Evolutionary conservation across 176 grass and related monocot genomes (phyloP), one percentile per base, ranked within the genome.

Genomic region (Raddia distichophylla): DNA sequence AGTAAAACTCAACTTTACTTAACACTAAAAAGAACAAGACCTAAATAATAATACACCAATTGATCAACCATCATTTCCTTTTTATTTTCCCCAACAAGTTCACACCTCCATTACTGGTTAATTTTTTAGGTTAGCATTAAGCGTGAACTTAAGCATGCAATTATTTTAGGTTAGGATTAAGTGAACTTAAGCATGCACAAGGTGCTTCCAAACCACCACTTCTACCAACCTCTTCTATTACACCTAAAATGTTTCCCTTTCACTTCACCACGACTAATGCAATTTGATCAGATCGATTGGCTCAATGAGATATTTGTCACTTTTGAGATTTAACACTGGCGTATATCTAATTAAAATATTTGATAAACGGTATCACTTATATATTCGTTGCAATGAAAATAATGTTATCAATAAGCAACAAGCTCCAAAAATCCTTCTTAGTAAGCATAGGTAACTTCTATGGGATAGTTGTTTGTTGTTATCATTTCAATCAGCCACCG

Each of bases 401-500:
- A 1, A 40, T 40, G 4, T 40, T 18, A 70, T 35, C 15, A 16
- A 69, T 32, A n/a, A 19, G 11, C 14, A 6, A 34, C 2, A 72
- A 71, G 0, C 15, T 20, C 34, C 14, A 63, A 74, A 58, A 58
- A n/a, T 8, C 2, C 7, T 19, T 58, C 55, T 9, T 58, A 58
- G 53, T 55, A 55, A 18, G 5, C 53, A 55, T 55, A 55, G 53
- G 7, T 18, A 55, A 17, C 3, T 19, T 18, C 3, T 8, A 58
- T n/a, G 2, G 18, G 55, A n/a, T 17, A 5, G 55, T 2, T 19
- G 55, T 6, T 54, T 2, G 49, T 13, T 53, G 46, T 17, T 55
- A 60, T 22, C 19, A 22, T 7, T 47, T 85, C 45, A 86, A 22
- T 93, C 85, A 4, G 81, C 84, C 0, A 90, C 61, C 0, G 91